A percentile compares a stretch with the other conserved stretches of the same genome.
Conservation (phyloP, 176 grass and related monocot species). For the Oryza brachyantha region DNA sequence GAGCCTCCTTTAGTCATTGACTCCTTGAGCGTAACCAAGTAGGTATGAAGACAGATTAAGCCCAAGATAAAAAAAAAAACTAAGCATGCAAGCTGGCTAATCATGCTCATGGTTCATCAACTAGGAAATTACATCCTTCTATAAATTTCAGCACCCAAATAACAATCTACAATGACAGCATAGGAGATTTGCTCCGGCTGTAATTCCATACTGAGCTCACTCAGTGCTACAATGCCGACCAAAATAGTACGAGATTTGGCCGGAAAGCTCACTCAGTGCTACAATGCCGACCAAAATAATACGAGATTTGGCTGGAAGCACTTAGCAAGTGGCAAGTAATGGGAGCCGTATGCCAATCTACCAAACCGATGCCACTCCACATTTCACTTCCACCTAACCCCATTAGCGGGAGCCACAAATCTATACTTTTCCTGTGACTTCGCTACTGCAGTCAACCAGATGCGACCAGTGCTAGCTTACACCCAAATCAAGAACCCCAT, state of each 20-base stretch:
- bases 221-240: not conserved
- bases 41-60: not conserved
- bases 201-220: not conserved
- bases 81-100: not conserved
- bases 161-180: not conserved
- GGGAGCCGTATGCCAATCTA: not conserved
- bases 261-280: not conserved
- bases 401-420: not conserved
- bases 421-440: not conserved
- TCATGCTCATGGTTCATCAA: not conserved
- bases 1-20: not conserved
- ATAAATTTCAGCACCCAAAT: not conserved
- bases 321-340: not conserved
- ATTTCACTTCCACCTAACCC: not conserved
- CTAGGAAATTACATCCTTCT: not conserved
- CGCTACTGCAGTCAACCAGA: not conserved
- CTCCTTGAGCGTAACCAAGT: not conserved
- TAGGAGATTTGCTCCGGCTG: not conserved
- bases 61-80: not conserved
- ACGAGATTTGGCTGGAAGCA: not conserved
- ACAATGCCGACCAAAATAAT: not conserved
- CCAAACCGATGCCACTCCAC: not conserved
- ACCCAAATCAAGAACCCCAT: not conserved
- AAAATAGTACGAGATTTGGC: slow-evolving; percentile 12
- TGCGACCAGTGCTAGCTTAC: not conserved